phyloP scores from a whole-genome alignment of 2,329 filamentous ascomycete genomes.

The Triangularia verruculosa region DNA sequence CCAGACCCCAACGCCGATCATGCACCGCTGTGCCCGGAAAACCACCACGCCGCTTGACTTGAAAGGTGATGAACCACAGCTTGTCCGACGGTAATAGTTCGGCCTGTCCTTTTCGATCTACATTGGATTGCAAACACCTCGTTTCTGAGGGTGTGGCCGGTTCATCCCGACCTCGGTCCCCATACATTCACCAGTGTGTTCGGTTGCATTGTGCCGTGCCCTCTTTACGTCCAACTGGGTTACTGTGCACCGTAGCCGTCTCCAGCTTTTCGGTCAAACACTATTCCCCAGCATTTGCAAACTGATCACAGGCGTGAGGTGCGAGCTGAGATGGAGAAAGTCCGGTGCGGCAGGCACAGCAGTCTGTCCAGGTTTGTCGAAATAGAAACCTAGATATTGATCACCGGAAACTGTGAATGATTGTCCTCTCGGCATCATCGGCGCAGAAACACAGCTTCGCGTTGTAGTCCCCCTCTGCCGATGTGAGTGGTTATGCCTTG shows the following conservation, averaged over 20 bases:
- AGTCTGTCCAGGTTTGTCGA: slow-evolving; percentile 9
- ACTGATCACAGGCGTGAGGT: neutral
- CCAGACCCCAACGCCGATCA: slow-evolving; percentile 20
- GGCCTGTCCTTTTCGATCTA: slow-evolving; percentile 6
- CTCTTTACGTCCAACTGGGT: neutral
- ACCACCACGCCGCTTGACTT: slow-evolving; percentile 14
- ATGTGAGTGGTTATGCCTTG: too few relatives aligned
- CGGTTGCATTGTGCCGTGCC: neutral
- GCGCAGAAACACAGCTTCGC: neutral
- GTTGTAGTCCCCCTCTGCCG: neutral
- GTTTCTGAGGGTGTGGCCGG: neutral
- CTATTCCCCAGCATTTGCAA: neutral
- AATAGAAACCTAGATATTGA: slow-evolving; percentile 15
- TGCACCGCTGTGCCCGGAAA: slow-evolving; percentile 21
- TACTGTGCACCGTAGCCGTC: neutral
- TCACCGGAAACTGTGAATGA: neutral
- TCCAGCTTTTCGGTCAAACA: neutral
- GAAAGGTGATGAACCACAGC: neutral
- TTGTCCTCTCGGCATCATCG: neutral
- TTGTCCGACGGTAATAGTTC: neutral
- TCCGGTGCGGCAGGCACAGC: slow-evolving; percentile 7
- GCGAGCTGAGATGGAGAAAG: neutral
- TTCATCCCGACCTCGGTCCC: neutral
- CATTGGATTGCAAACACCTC: neutral
- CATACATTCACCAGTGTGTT: neutral